These are phyloP conservation scores for Aspergillus sp. DNA, from an alignment of 2,329 filamentous ascomycete genomes.

Conservation along the genomic window DNA sequence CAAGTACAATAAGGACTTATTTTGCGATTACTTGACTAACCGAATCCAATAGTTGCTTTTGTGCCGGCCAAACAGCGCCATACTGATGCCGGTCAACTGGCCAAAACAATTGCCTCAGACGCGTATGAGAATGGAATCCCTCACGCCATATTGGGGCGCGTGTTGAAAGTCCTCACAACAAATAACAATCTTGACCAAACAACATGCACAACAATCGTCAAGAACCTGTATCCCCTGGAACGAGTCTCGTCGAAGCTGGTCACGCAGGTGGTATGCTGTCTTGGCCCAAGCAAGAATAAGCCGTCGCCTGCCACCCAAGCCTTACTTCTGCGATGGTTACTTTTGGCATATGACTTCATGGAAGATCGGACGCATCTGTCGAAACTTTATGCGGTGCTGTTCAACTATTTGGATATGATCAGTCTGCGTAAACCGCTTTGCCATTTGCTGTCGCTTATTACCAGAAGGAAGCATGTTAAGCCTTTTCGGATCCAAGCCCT, in stretches of 20 bases:
- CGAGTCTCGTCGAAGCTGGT: constrained; percentile 54
- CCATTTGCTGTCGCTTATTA: constrained; percentile 70
- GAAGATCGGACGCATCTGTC: constrained; percentile 57
- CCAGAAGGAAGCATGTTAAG: constrained; percentile 71
- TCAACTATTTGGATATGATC: constrained; percentile 73
- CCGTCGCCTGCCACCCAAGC: constrained; percentile 63
- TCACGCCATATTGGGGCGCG: constrained; percentile 49
- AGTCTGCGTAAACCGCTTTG: constrained; percentile 63
- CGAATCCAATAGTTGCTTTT: constrained; percentile 22
- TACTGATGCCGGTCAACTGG: constrained; percentile 53
- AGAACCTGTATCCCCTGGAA: constrained; percentile 66
- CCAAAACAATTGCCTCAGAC: constrained; percentile 55
- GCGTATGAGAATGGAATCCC: constrained; percentile 63
- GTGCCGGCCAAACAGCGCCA: constrained; percentile 58
- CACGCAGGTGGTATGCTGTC: constrained; percentile 58
- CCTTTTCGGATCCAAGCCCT: constrained; percentile 74
- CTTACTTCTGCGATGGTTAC: constrained; percentile 66
- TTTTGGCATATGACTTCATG: constrained; percentile 65
- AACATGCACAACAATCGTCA: constrained; percentile 59
- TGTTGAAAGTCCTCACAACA: constrained; percentile 59
- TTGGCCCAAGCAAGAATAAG: constrained; percentile 72
- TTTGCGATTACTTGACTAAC: neutral
- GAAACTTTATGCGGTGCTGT: constrained; percentile 65
- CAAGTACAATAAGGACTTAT: neutral
- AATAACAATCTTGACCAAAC: constrained; percentile 68